phyloP scores from a whole-genome alignment of 2,329 filamentous ascomycete species.

The Ilyonectria mors-panacis region DNA sequence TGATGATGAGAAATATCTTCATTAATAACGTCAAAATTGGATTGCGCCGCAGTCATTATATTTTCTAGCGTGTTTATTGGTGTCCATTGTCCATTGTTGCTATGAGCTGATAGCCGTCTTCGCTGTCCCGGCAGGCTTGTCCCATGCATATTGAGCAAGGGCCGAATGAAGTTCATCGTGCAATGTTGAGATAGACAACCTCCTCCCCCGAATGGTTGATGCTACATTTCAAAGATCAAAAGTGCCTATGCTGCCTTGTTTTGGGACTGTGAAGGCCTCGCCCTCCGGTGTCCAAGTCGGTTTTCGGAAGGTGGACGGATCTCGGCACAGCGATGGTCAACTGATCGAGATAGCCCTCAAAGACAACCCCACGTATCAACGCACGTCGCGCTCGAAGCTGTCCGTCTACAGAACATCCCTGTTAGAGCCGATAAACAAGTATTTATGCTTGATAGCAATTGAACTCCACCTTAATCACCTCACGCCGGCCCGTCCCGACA shows the following conservation, averaged over 20 bases:
- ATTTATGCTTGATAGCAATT: neutral
- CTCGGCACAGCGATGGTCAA: slow-evolving; percentile 10
- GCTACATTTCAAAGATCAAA: slow-evolving; percentile 3
- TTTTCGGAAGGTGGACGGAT: slow-evolving; percentile 25
- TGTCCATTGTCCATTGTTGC: neutral
- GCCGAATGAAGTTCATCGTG: neutral
- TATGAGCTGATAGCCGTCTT: neutral
- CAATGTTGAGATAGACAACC: neutral
- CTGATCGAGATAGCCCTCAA: slow-evolving; percentile 1
- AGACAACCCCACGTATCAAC: neutral
- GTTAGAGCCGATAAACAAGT: neutral
- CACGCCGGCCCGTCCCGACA: neutral
- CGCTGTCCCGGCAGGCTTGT: neutral
- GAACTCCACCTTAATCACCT: slow-evolving; percentile 1
- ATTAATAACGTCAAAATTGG: neutral
- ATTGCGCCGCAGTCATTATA: too few species aligned
- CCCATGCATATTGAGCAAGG: neutral
- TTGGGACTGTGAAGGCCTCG: neutral
- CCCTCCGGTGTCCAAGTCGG: neutral
- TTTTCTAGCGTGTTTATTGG: neutral
- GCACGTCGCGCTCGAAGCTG: neutral
- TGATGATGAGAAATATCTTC: neutral
- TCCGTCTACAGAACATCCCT: neutral
- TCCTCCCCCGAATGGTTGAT: neutral
- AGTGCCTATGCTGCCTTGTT: slow-evolving; percentile 13